Conservation (phyloP, 176 grass and related monocot species). For the sorghum (Sorghum bicolor) region DNA sequence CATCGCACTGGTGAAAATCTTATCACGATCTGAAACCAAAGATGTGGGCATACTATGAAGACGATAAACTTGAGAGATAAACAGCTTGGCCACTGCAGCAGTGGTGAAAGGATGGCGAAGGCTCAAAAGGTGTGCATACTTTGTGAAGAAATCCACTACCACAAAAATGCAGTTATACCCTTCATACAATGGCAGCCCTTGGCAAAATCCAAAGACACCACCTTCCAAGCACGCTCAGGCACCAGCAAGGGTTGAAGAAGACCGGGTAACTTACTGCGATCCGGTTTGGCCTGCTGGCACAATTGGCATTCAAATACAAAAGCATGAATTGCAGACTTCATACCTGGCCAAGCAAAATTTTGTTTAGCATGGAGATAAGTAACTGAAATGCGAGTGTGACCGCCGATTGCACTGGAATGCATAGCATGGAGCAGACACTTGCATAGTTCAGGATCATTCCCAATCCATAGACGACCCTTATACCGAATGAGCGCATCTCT, state of each 20-base stretch:
- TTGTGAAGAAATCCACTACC: background rate
- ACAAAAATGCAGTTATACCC: background rate
- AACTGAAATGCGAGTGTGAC: no score
- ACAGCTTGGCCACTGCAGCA: accelerated
- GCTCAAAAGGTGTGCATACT: background rate
- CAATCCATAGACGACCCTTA: no score
- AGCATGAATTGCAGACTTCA: no score
- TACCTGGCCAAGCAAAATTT: no score
- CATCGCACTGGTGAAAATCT: background rate
- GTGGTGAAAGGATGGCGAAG: background rate
- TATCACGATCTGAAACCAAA: background rate
- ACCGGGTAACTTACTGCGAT: accelerated
- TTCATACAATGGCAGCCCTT: accelerated
- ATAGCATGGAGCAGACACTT: no score
- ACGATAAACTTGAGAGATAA: accelerated
- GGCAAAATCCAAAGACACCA: background rate
- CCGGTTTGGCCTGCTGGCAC: background rate
- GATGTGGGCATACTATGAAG: accelerated
- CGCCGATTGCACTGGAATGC: no score
- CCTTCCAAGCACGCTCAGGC: accelerated
- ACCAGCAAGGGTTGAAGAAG: background rate
- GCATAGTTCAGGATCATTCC: no score
- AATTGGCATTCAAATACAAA: no score
- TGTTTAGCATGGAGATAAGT: no score
- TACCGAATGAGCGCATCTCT: no score